Base-by-base conservation (phyloP, 169 alveolate genomes). In the Babesia caballi region DNA sequence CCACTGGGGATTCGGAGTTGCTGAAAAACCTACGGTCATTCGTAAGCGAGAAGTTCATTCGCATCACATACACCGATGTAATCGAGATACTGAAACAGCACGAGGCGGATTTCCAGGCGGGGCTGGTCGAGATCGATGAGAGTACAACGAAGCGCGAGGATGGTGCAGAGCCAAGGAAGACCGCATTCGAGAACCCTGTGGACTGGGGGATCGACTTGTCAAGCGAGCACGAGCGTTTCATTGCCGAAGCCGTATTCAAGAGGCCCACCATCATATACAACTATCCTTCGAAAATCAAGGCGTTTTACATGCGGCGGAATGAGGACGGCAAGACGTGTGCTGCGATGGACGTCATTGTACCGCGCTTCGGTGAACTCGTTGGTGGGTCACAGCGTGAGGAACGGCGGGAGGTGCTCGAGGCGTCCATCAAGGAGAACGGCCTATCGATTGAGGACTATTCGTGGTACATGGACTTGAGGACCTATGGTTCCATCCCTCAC, bases 361-460 rank as follows among this genome's bases (percentile, higher is more conserved):
- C 99, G n/a, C 92, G 92, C 21, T 49, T 69, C 49, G 99, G 99
- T 40, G 99, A 97, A 89, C 86, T 97, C 30, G 91, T 96, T 47
- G 99, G 99, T 70, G 99, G 99, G 17, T 94, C 99, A 23, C 98
- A 96, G 85, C 95, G 99, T 84, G 99, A 98, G 85, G 99, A 98
- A 85, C 90, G 96, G 63, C 89, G 95, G 35, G 98, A 97, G 36
- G 85, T 83, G 33, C 84, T 98, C 42, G 94, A 90, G 42, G 59
- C 72, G 6, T 93, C 97, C 90, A 96, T 96, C 68, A 70, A 71
- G 56, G 97, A 95, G 73, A 91, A 91, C 69, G 89, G 88, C 25
- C 90, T 97, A 72, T 85, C 91, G 25, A 54, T 63, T 32, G 83
- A 86, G 44, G 92, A 84, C 57, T 94, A 94, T 87, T 92, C 95